These are phyloP conservation scores for Aspergillus panamensis DNA, from an alignment of 495 filamentous ascomycete genomes.

Conservation along the genomic window DNA sequence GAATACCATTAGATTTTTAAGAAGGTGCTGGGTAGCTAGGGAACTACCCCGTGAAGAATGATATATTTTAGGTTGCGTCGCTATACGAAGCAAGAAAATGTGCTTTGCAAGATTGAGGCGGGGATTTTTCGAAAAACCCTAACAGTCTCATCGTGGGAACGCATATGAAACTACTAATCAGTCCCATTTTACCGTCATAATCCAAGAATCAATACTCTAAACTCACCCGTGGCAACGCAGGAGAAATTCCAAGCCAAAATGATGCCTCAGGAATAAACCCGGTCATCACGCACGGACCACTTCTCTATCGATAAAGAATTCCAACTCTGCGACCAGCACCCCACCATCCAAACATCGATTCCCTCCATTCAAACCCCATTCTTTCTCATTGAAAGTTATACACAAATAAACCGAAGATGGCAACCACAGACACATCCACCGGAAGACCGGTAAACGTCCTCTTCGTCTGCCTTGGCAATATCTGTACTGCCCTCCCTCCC, in stretches of 20 bases:
- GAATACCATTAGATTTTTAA: too few species aligned
- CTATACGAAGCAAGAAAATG: too few species aligned
- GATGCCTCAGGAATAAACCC: not conserved
- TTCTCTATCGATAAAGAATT: slow-evolving; percentile 16
- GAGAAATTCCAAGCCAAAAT: not conserved
- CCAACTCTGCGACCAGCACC: not conserved
- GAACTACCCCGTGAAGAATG: too few species aligned
- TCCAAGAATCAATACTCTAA: too few species aligned
- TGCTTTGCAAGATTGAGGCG: too few species aligned
- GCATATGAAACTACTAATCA: too few species aligned
- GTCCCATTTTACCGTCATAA: too few species aligned
- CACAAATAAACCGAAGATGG: slow-evolving; percentile 9
- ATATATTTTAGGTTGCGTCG: too few species aligned
- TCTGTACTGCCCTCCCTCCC: slow-evolving; percentile 56
- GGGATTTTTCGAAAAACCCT: too few species aligned
- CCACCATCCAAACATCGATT: not conserved
- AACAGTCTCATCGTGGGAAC: too few species aligned
- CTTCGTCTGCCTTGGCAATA: slow-evolving; percentile 96
- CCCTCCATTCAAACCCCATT: not conserved
- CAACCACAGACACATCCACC: slow-evolving; percentile 18
- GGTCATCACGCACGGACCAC: not conserved
- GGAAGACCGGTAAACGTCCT: slow-evolving; percentile 64
- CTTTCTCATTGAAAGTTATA: not conserved
- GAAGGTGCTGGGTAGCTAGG: too few species aligned
- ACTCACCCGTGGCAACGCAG: not conserved